These are phyloP conservation scores for Ogataea kodamae DNA, from an alignment of 805 yeast genomes.

Conservation along the genomic window DNA sequence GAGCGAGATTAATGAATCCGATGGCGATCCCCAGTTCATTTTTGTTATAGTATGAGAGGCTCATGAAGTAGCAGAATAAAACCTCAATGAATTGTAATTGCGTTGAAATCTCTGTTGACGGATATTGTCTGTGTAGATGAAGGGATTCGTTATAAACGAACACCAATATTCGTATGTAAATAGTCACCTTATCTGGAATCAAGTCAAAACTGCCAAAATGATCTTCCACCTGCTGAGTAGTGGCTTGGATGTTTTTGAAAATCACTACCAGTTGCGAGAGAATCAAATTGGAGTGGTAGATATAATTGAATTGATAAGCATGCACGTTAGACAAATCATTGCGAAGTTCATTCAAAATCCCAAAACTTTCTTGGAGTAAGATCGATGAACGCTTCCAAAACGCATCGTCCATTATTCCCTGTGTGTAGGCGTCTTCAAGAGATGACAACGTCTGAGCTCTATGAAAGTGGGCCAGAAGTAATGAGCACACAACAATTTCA, in stretches of 20 bases:
- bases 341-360: constrained; percentile 18
- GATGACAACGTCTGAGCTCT: constrained; percentile 17
- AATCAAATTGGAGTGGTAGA: constrained; percentile 18
- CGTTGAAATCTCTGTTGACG: neutral
- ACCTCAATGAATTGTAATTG: constrained; percentile 18
- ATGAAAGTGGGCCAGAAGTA: constrained; percentile 19
- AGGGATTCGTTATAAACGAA: constrained; percentile 24
- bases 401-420: constrained; percentile 12
- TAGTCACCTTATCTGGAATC: constrained; percentile 21
- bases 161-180: constrained; percentile 22
- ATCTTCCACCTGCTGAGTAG: constrained; percentile 19
- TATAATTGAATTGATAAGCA: constrained; percentile 8
- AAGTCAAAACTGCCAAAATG: constrained; percentile 26
- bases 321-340: constrained; percentile 7
- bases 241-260: constrained; percentile 21
- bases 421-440: constrained; percentile 12
- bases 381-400: constrained; percentile 25
- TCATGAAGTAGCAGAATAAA: constrained; percentile 25
- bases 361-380: constrained; percentile 21
- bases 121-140: constrained; percentile 9
- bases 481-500: constrained; percentile 22
- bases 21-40: constrained; percentile 25
- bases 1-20: constrained; percentile 26
- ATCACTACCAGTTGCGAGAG: constrained; percentile 25
- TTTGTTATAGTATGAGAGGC: constrained; percentile 25